Evolutionary conservation across 176 grass and related monocot genomes (phyloP), one percentile per base, ranked within the genome.

Genomic region (Oryza coarctata): DNA sequence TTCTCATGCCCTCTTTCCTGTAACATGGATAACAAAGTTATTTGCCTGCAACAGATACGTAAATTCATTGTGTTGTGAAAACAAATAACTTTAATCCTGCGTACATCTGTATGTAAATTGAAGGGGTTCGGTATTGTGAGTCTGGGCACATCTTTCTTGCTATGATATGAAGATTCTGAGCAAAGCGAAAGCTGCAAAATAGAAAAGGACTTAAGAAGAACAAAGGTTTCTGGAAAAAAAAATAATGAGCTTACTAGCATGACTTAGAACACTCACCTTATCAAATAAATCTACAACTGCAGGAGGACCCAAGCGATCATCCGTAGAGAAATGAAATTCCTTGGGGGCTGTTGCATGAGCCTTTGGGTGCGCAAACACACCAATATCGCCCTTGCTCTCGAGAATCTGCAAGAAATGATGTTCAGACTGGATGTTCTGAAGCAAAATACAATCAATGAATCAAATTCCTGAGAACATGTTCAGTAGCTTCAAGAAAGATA

Each of bases 1-100:
- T 96, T 99, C 25, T 86, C 78, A 74, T 89, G 47, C n/a, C 97
- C 93, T 88, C 97, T 93, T 83, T 89, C 93, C 97, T 99, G 75
- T 75, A 88, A 80, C 49, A 80, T 60, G 18, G 39, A 11, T 39
- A 73, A 73, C 23, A 65, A 9, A 76, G 29, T 67, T 78, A 86
- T 62, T 78, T 25, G 6, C 30, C 65, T 85, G 69, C 23, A 23
- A 23, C 12, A 80, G 27, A 34, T 29, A 73, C 1, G 68, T 55
- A 70, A 91, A 78, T 73, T 36, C 25, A 26, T 36, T 14, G 20
- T 9, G 63, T 17, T 81, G 22, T 34, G 11, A 45, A 55, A 22
- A 5, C 18, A 22, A 71, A 75, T 27, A 26, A 35, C 69, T 78
- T 36, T 58, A 22, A 86, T 73, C 43, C 55, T 67, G 74, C 74